Base-by-base conservation (phyloP, 805 yeast species). In the Yarrowia sp. region DNA sequence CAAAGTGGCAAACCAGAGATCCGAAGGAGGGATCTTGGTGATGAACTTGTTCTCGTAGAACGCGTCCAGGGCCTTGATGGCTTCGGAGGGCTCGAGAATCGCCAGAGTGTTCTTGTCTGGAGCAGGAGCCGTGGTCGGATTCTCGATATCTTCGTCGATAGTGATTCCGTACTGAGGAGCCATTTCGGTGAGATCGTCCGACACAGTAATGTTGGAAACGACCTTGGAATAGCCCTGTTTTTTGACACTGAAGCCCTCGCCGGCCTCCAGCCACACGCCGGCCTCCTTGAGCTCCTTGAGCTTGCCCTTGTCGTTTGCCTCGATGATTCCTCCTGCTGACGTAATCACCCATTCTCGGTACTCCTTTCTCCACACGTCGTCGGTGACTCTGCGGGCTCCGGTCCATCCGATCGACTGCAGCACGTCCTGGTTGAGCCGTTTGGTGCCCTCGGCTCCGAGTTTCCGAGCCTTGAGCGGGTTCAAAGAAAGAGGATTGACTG, bases 401-500 rank as follows among this genome's bases (percentile, higher is more conserved):
- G 97, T 92, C 98, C 98, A 95, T 60, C 98, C 98, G 72, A 93
- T 79, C 4, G 78, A 77, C 66, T 61, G 66, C 40, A 86, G 72
- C 72, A 93, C 83, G 69, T 84, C 81, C 30, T 76, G 72, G 9
- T 71, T 71, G 3, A 75, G 70, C 74, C 81, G 72, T 74, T 73
- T 43, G 61, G 84, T 79, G 56, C 82, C 72, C 14, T 72, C 74
- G 8, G 56, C 69, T 60, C 68, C 69, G 66, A 69, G 71, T 52
- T 66, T 56, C 13, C 70, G 68, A 33, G 68, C 66, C 66, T 68
- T 71, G 34, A 71, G 14, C n/a, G 76, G 84, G 73, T 81, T 83
- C 71, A 87, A 74, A 9, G 86, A 79, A 67, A 82, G 77, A 42
- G 98, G 98, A 78, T 95, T 94, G 78, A 89, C 84, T 53, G 89